Evolutionary conservation across 2,329 filamentous ascomycete genomes (phyloP), one percentile per base, ranked within the genome.

Genomic region (Purpureocillium takamizusanense): DNA sequence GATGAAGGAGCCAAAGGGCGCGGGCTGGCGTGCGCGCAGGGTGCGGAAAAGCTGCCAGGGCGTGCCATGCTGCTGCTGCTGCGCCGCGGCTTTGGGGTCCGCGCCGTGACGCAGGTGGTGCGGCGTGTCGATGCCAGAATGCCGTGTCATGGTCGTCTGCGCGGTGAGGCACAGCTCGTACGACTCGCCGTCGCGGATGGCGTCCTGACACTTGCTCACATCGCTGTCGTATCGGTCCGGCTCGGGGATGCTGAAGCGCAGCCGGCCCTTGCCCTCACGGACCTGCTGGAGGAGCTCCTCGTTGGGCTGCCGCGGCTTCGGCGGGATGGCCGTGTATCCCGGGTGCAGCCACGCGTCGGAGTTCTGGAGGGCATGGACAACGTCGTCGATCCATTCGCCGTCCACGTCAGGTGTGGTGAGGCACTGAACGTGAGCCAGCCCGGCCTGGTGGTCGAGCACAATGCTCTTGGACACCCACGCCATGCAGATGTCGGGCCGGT

Each of bases 121-220:
- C 38, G 38, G 47, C 76, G 45, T 66, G 62, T 37, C 60, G 56
- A 32, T 68, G 65, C 16, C 79, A 34, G 47, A 44, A 0, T 63
- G 59, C 3, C 63, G 63, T 15, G 55, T 70, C 47, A 92, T 74
- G 28, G 68, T 71, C 10, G 84, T 87, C 56, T 86, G 80, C 35
- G 79, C 80, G 0, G 86, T 94, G 7, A 94, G 72, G 48, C 86
- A 94, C 7, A 94, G 71, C 55, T 94, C 87, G 57, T 94, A 94
- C 0, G 86, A 88, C 45, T 89, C 79, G 12, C 87, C 87, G 1
- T 81, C 78, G 3, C 78, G 74, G 45, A 94, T 83, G 44, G 76
- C 72, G 4, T 76, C 70, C 51, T 90, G 82, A 51, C 86, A 92
- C 29, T 64, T 57, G 16, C 66, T 61, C n/a, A 92, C 81, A 48